phyloP scores from a whole-genome alignment of 2,329 filamentous ascomycete species.

The Paecilomyces fulvus region DNA sequence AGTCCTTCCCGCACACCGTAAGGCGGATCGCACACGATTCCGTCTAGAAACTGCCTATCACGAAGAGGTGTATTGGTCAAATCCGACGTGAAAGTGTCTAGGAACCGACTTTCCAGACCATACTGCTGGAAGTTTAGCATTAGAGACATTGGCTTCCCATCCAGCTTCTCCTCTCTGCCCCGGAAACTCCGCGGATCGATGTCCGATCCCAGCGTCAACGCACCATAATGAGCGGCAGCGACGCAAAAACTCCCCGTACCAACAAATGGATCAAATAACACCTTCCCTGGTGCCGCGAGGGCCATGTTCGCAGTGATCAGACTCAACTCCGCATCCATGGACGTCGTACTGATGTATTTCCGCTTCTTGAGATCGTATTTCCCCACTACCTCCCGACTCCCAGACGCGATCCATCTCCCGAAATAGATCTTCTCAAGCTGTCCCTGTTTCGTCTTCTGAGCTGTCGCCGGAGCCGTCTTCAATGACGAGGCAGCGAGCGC shows the following conservation, averaged over 20 bases:
- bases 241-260: conserved; percentile 91
- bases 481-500: neutral
- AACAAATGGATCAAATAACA: conserved; percentile 93
- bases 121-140: conserved; percentile 81
- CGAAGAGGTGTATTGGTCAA: conserved; percentile 77
- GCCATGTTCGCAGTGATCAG: conserved; percentile 88
- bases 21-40: conserved; percentile 89
- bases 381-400: conserved; percentile 58
- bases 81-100: conserved; percentile 78
- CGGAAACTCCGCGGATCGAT: conserved; percentile 87
- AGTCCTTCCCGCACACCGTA: conserved; percentile 92
- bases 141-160: conserved; percentile 36
- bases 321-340: conserved; percentile 92
- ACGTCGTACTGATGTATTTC: conserved; percentile 88
- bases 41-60: conserved; percentile 60
- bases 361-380: conserved; percentile 89
- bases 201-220: conserved; percentile 74
- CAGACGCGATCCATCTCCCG: conserved; percentile 60
- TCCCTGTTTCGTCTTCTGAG: conserved; percentile 31
- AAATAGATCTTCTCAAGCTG: conserved; percentile 59
- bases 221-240: conserved; percentile 84
- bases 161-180: conserved; percentile 47
- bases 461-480: neutral
- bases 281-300: conserved; percentile 67
- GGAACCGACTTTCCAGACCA: conserved; percentile 53